Evolutionary conservation across 2,329 filamentous ascomycete genomes (phyloP).

Genomic region (Alternaria novae-zelandiae): DNA sequence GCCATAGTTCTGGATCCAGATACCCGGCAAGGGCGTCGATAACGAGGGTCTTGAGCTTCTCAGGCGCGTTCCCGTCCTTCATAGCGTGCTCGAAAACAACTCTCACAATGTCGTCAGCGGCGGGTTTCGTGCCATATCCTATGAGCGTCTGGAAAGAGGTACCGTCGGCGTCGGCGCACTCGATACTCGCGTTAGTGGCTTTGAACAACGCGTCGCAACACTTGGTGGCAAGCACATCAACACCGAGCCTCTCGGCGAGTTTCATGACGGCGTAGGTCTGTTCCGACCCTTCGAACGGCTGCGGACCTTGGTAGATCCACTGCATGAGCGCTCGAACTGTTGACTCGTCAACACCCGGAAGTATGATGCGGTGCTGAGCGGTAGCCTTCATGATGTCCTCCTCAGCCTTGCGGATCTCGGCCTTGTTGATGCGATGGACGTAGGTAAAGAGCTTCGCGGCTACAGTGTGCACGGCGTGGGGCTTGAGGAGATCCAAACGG

Average conservation of each 20-base stretch:
- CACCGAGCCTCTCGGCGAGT: conserved; percentile 15
- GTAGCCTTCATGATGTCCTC: conserved; percentile 13
- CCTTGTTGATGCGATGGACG: conserved; percentile 9
- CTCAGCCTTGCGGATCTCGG: conserved; percentile 13
- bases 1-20: conserved; percentile 18
- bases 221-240: conserved; percentile 15
- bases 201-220: conserved; percentile 20
- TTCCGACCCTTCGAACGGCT: no score
- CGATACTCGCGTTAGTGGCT: conserved; percentile 7
- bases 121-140: background rate
- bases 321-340: conserved; percentile 19
- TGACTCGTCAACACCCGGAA: conserved; percentile 7
- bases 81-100: conserved; percentile 29
- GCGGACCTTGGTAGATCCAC: no score
- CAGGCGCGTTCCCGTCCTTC: conserved; percentile 12
- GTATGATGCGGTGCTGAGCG: conserved; percentile 23
- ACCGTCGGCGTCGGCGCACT: conserved; percentile 2
- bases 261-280: conserved; percentile 22
- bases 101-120: conserved; percentile 3
- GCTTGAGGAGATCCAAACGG: conserved; percentile 15
- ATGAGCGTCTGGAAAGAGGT: conserved; percentile 8
- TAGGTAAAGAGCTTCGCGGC: background rate
- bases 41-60: conserved; percentile 18
- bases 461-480: conserved; percentile 13
- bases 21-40: conserved; percentile 17